A percentile compares a stretch with the other conserved stretches of the same genome.
Conservation (phyloP, 768 basidiomycete species). For the Leccinum ochraceum region DNA sequence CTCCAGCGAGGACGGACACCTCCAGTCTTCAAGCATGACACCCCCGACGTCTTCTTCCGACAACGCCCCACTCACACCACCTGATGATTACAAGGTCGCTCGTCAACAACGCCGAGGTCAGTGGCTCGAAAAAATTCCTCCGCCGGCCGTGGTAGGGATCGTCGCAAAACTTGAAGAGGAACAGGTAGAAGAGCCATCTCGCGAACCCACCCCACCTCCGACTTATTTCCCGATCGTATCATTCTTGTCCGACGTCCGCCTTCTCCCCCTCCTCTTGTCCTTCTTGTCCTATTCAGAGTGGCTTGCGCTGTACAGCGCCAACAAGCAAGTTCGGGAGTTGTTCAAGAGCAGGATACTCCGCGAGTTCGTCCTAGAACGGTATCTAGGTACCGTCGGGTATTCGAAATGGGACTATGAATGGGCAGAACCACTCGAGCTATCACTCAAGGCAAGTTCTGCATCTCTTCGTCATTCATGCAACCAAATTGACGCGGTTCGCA, state of each 20-base stretch:
- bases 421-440: slow-evolving; percentile 62
- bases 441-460: slow-evolving; percentile 52
- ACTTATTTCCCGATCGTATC: slow-evolving; percentile 51
- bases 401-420: slow-evolving; percentile 56
- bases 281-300: slow-evolving; percentile 75
- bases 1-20: slow-evolving; percentile 10
- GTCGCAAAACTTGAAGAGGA: slow-evolving; percentile 27
- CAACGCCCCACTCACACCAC: slow-evolving; percentile 18
- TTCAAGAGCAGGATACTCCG: slow-evolving; percentile 51
- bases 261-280: slow-evolving; percentile 56
- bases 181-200: slow-evolving; percentile 14
- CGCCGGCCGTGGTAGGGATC: slow-evolving; percentile 35
- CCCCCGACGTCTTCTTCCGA: neutral
- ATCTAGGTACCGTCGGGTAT: slow-evolving; percentile 73
- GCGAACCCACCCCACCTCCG: slow-evolving; percentile 27
- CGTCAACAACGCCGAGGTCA: slow-evolving; percentile 43
- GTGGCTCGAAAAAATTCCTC: slow-evolving; percentile 41
- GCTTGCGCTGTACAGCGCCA: slow-evolving; percentile 58
- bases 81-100: slow-evolving; percentile 42
- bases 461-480: neutral
- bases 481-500: slow-evolving; percentile 31
- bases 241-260: slow-evolving; percentile 53
- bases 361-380: slow-evolving; percentile 70
- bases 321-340: slow-evolving; percentile 53
- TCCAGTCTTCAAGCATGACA: neutral